A percentile compares a stretch with the other conserved stretches of the same genome.
Evolutionary conservation across 352 stramenopile genomes (phyloP).

Genomic region (Phytophthora cajani): DNA sequence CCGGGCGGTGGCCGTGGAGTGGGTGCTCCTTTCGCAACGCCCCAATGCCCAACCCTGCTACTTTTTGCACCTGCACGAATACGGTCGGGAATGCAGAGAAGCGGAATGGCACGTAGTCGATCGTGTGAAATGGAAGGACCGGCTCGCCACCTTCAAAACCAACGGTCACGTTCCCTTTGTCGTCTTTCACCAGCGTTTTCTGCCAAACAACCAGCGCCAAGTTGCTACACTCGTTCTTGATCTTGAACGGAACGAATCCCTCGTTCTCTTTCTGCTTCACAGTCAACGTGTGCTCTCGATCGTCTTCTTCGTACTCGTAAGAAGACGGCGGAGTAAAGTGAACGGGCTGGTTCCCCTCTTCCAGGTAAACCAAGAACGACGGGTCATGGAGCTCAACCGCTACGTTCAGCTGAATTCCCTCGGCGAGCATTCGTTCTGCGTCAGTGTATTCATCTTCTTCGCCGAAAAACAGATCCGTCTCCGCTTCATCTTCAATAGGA

Average conservation of each 20-base stretch:
- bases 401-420: conserved; percentile 72
- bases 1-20: conserved; percentile 18
- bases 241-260: conserved; percentile 76
- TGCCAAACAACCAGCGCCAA: conserved; percentile 84
- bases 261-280: conserved; percentile 54
- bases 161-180: conserved; percentile 47
- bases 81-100: conserved; percentile 70
- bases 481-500: conserved; percentile 40
- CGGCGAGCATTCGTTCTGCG: conserved; percentile 41
- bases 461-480: conserved; percentile 38
- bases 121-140: conserved; percentile 80
- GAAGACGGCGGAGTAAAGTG: conserved; percentile 37
- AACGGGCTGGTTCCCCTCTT: conserved; percentile 42
- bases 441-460: conserved; percentile 47
- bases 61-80: conserved; percentile 78
- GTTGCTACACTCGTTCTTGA: conserved; percentile 87
- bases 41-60: conserved; percentile 51
- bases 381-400: conserved; percentile 83
- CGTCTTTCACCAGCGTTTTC: conserved; percentile 68
- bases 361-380: conserved; percentile 71
- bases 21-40: conserved; percentile 38
- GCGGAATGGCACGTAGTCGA: conserved; percentile 81
- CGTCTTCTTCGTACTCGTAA: conserved; percentile 38
- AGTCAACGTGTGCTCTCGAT: conserved; percentile 34
- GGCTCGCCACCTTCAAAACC: conserved; percentile 72